Evolutionary conservation across 805 yeast genomes (phyloP), one percentile per base, ranked within the genome.

Genomic region (Torulaspora gathmanii): DNA sequence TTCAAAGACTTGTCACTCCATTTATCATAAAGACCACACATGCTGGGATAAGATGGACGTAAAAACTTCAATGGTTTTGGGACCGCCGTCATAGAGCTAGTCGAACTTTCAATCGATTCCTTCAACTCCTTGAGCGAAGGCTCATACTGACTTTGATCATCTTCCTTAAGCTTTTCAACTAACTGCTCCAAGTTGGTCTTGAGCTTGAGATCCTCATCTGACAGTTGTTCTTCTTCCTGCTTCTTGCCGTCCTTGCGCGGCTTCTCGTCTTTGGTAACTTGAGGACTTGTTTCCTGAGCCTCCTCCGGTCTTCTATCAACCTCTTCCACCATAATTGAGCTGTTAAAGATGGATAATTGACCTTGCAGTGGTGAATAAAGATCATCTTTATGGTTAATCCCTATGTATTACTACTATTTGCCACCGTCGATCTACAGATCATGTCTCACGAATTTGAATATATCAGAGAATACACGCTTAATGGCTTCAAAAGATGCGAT

Each of bases 11-110:
- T 57, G 42, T 72, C 70, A 10, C 72, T 67, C 96, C 96, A 88
- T 28, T 72, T 70, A 29, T 77, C 81, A 64, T 83, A 85, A 31
- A 86, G 68, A 44, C 71, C 75, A 27, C 79, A 78, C 58, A 93
- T 72, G n/a, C 73, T 58, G 16, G 83, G 81, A 63, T 83, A 93
- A 60, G 81, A 86, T 6, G 97, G 96, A 60, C 96, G 80, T 53
- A 93, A 75, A 64, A 93, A 93, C 71, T 93, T 95, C 69, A 93
- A 78, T 4, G 99, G 99, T 68, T 93, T 93, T 30, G 99, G 99
- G 41, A 93, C 99, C 2, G 99, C 99, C 1, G 99, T 93, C 97
- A 93, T 93, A 7, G 97, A 90, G 30, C 96, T 86, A 2, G 99
- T 93, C 10, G 97, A 86, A 44, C 93, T 95, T 54, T 87, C 80